A percentile compares a stretch with the other conserved stretches of the same genome.
These are phyloP conservation scores for Mycena rosella DNA, from an alignment of 768 basidiomycete genomes.

Conservation along the genomic window DNA sequence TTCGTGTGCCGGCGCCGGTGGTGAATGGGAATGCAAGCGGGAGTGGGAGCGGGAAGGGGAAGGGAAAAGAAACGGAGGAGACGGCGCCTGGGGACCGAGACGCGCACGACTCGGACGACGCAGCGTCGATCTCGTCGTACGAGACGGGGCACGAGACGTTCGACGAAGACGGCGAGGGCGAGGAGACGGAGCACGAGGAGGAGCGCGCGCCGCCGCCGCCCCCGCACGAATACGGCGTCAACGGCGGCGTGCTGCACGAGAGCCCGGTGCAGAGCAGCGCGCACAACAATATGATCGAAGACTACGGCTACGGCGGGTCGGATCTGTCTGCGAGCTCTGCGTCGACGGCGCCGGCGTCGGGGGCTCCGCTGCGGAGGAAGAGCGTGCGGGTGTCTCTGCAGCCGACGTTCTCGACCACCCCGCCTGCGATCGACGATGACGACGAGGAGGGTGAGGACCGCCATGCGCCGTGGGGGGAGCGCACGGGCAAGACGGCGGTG, in stretches of 20 bases:
- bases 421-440: slow-evolving; percentile 65
- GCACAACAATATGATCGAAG: slow-evolving; percentile 20
- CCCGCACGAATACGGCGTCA: slow-evolving; percentile 33
- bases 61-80: slow-evolving; percentile 24
- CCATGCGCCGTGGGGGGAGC: slow-evolving; percentile 37
- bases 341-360: slow-evolving; percentile 6
- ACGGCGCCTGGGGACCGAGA: slow-evolving; percentile 3
- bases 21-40: slow-evolving; percentile 17
- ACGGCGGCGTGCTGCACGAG: slow-evolving; percentile 29
- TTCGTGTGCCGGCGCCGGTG: slow-evolving; percentile 27
- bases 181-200: slow-evolving; percentile 30
- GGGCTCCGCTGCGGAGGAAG: slow-evolving; percentile 60
- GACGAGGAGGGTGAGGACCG: slow-evolving; percentile 50
- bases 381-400: slow-evolving; percentile 84
- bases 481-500: not conserved
- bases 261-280: slow-evolving; percentile 10
- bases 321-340: slow-evolving; percentile 33
- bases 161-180: not conserved
- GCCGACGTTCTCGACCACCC: slow-evolving; percentile 81
- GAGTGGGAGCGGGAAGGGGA: slow-evolving; percentile 38
- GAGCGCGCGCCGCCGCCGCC: slow-evolving; percentile 30
- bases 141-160: slow-evolving; percentile 60
- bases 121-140: slow-evolving; percentile 70
- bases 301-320: slow-evolving; percentile 33
- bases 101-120: slow-evolving; percentile 54